Evolutionary conservation across 2,329 filamentous ascomycete species (phyloP), one percentile per base, ranked within the genome.

Genomic region (Aspergillus bombycis): DNA sequence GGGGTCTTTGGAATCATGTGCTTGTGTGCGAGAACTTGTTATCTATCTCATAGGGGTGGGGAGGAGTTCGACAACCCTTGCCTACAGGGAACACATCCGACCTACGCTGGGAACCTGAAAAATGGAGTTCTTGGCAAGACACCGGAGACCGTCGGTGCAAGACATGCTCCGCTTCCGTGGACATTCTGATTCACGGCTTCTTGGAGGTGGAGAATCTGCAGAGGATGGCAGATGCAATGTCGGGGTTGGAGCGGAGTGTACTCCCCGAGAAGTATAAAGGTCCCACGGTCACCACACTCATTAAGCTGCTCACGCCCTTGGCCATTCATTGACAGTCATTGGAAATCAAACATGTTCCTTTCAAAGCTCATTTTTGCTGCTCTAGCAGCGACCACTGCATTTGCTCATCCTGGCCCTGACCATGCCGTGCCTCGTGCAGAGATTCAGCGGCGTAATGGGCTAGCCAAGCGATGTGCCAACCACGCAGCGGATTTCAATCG

Each of bases 331-430:
- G 26, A n/a, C 26, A 11, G 23, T 30, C 46, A 30, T 30, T 50
- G 9, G 46, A 50, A 19, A 30, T 30, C 23, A 12, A 11, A 2
- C 14, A 54, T 54, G 52, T 23, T 36, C n/a, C 12, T 21, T 28
- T 21, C 32, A 34, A 54, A 54, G 52, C 11, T 54, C 12, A 36
- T 54, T 30, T 19, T 54, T 21, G 30, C 19, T 54, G 52, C 52
- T 23, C 11, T 54, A 14, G 28, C 30, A 34, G 52, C 52, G 19
- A 36, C 53, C 34, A 50, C 53, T 21, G 53, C 43, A 48, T 43
- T 57, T 30, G 43, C 59, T 21, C 59, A 61, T 21, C 59, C 53
- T n/a, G 58, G 58, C 10, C 58, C 58, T n/a, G 41, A 61, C 7
- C 26, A 43, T 9, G 23, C 34, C 21, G 52, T 61, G 1, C 30